A percentile compares a stretch with the other conserved stretches of the same genome.
phyloP scores from a whole-genome alignment of 164 flowering plant species.

The Warburgia ugandensis region DNA sequence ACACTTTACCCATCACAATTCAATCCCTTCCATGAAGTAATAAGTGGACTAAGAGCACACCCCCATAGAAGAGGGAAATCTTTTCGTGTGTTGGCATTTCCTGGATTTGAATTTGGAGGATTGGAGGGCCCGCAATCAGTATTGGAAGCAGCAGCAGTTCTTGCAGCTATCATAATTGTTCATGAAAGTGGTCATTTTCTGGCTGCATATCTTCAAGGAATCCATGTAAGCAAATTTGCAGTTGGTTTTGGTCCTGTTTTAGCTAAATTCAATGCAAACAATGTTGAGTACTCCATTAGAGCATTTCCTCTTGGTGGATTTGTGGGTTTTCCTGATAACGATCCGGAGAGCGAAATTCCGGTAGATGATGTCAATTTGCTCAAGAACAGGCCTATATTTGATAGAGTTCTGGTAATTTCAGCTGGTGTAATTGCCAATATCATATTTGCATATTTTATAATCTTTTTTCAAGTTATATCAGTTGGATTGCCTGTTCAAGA shows the following conservation, averaged over 20 bases:
- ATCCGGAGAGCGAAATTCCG: slow-evolving; percentile 90
- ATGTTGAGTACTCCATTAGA: slow-evolving; percentile 90
- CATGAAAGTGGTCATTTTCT: slow-evolving; percentile 94
- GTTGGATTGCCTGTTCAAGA: slow-evolving; percentile 96
- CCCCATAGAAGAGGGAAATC: slow-evolving; percentile 14
- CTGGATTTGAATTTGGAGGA: slow-evolving; percentile 47
- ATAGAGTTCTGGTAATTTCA: slow-evolving; percentile 75
- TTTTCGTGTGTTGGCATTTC: slow-evolving; percentile 35
- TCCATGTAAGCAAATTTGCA: slow-evolving; percentile 95
- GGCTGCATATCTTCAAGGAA: slow-evolving; percentile 91
- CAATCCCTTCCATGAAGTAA: neutral
- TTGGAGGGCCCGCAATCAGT: slow-evolving; percentile 72
- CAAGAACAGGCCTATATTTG: slow-evolving; percentile 80
- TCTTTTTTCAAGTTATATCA: slow-evolving; percentile 65
- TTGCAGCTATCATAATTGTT: slow-evolving; percentile 78
- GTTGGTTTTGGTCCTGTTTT: slow-evolving; percentile 94
- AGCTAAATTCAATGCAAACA: slow-evolving; percentile 83
- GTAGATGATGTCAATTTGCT: slow-evolving; percentile 79
- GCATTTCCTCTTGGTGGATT: slow-evolving; percentile 98
- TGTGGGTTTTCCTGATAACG: slow-evolving; percentile 98
- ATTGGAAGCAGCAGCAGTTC: slow-evolving; percentile 63
- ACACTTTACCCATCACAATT: neutral
- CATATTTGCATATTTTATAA: slow-evolving; percentile 71
- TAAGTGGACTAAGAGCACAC: no score
- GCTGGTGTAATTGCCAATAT: slow-evolving; percentile 94